Evolutionary conservation across 495 filamentous ascomycete genomes (phyloP), one percentile per base, ranked within the genome.

Genomic region (Tuber umbilicatum): DNA sequence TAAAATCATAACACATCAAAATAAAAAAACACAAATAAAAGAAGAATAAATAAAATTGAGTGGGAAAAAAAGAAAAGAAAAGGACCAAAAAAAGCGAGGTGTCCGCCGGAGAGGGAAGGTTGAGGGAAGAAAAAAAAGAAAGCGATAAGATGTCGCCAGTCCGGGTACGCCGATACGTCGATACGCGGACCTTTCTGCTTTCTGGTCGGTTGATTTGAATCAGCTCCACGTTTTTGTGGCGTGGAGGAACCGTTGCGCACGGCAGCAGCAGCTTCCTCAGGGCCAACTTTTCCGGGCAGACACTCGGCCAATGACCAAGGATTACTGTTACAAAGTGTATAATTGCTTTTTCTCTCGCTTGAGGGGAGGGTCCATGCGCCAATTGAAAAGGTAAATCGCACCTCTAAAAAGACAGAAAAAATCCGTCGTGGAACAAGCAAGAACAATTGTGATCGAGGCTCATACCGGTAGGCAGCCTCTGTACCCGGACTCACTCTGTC

Each of bases 181-280:
- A 78, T 78, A 79, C 75, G 75, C 77, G 75, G 76, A 72, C 77
- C 43, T 72, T 79, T 74, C 45, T 60, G 73, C 77, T 74, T 27
- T 64, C 55, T 64, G 55, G 55, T 64, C 55, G 27, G 69, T 74
- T 74, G 70, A 74, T 79, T 75, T 80, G 78, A 80, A 75, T 80
- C 78, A 80, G 75, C 77, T 64, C 78, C 78, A 80, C 78, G 78
- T 80, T 80, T 80, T 80, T 72, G 70, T 79, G 78, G 79, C 77
- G 78, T 76, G 79, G 55, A 64, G 77, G 78, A 74, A 74, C 77
- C 77, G 77, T 79, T 79, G 69, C 72, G 77, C 77, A 79, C 77
- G 72, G 76, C 77, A 79, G 77, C 71, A 64, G 60, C 76, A 78
- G 7, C 75, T 78, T 68, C 73, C 60, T 75, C 71, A 77, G 73